These are phyloP conservation scores for Sarcomyxa edulis DNA, from an alignment of 768 basidiomycete genomes.

Conservation along the genomic window DNA sequence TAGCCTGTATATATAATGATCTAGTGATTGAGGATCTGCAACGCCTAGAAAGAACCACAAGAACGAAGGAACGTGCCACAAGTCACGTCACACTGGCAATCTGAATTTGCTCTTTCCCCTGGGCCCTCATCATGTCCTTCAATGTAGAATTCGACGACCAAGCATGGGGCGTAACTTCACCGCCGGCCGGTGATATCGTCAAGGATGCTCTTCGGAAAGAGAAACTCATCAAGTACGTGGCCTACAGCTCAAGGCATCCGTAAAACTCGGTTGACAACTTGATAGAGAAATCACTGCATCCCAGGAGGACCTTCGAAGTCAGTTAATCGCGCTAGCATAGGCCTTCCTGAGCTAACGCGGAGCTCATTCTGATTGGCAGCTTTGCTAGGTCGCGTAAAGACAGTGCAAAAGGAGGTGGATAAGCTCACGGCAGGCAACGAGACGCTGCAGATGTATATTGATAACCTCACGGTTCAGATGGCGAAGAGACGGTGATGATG, in stretches of 20 bases:
- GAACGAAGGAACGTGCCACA: neutral
- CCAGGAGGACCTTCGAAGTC: constrained; percentile 76
- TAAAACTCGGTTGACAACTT: neutral
- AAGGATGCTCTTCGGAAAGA: constrained; percentile 78
- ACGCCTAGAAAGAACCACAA: neutral
- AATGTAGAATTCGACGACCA: constrained; percentile 35
- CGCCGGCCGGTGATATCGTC: constrained; percentile 55
- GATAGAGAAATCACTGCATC: constrained; percentile 68
- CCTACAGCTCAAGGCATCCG: neutral
- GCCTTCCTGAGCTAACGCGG: neutral
- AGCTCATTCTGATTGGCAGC: constrained; percentile 32
- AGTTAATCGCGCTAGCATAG: constrained; percentile 14
- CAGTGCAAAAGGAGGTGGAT: constrained; percentile 74
- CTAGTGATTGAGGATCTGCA: too few species aligned
- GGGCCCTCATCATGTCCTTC: constrained; percentile 35
- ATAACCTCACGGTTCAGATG: constrained; percentile 85
- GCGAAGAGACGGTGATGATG: constrained; percentile 59
- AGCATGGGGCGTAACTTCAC: constrained; percentile 44
- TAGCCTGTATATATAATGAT: too few species aligned
- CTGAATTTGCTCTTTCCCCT: too few species aligned
- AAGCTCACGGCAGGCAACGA: constrained; percentile 76
- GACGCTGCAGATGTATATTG: constrained; percentile 84
- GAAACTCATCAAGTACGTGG: constrained; percentile 62
- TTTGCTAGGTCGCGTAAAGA: constrained; percentile 59
- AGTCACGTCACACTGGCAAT: neutral